Conservation (phyloP, 768 basidiomycete genomes). For the Tephrocybe sp. region DNA sequence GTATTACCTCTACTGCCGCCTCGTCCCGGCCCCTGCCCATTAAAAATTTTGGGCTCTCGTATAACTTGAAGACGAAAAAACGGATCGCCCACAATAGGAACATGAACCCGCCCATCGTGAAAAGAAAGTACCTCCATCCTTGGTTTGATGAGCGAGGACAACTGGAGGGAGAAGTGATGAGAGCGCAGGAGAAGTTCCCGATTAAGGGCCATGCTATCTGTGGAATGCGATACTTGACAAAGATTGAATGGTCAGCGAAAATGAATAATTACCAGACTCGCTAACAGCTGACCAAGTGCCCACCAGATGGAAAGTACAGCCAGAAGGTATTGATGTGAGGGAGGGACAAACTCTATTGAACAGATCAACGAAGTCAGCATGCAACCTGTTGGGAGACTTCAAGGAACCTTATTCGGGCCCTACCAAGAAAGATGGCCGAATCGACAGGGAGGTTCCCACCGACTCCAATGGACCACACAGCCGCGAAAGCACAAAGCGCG, state of each 20-base stretch:
- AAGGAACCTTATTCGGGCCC: too few species aligned
- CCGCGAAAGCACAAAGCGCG: slow-evolving; percentile 48
- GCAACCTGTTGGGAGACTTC: too few species aligned
- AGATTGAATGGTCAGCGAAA: background rate
- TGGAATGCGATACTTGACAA: slow-evolving; percentile 43
- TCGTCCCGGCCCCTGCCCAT: slow-evolving; percentile 66
- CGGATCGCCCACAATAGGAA: slow-evolving; percentile 58
- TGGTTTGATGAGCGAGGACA: slow-evolving; percentile 52
- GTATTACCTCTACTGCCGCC: slow-evolving; percentile 59
- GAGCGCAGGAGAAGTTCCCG: slow-evolving; percentile 61
- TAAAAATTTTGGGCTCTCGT: slow-evolving; percentile 71
- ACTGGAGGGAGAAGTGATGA: slow-evolving; percentile 18
- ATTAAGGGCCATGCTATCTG: slow-evolving; percentile 79
- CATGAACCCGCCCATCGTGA: slow-evolving; percentile 69
- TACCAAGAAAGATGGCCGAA: slow-evolving; percentile 73
- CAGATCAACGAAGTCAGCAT: too few species aligned
- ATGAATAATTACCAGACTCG: slow-evolving; percentile 31
- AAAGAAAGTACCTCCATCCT: slow-evolving; percentile 80
- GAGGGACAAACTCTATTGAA: slow-evolving; percentile 60
- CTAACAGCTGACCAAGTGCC: slow-evolving; percentile 72
- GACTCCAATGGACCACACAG: slow-evolving; percentile 64
- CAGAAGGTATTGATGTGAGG: slow-evolving; percentile 71
- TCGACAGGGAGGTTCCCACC: slow-evolving; percentile 71
- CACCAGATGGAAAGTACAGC: slow-evolving; percentile 79
- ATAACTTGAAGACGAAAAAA: slow-evolving; percentile 63